Base-by-base conservation (phyloP, 2,329 filamentous ascomycete species). In the Alternaria conjuncta region DNA sequence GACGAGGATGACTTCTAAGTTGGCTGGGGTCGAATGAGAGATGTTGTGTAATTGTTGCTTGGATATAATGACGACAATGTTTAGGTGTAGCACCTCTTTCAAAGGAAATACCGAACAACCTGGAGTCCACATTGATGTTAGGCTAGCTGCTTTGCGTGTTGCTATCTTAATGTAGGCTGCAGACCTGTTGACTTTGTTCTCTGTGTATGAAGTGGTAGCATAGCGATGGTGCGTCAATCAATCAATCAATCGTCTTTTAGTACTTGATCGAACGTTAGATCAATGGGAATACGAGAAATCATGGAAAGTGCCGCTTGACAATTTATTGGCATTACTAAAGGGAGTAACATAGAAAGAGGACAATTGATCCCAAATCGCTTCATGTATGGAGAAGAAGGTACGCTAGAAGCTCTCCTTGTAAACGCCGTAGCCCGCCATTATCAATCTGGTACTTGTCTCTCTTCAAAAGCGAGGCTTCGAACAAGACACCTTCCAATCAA, bases 311-410 rank as follows among this genome's bases (percentile, higher is more conserved):
- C 60, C 60, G 44, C 28, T 55, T 21, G 30, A 70, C 68, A 70
- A 67, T 71, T 69, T 69, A 67, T 69, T 68, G 67, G 67, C 66
- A 72, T 74, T 72, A 72, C 66, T 71, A 72, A 73, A 69, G 64
- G 64, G 28, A 68, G 66, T 71, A 71, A 72, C 71, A 71, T 70
- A 71, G 70, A 72, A 74, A 68, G 67, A 68, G 66, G 70, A 65
- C 47, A 70, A 62, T 65, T 46, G 56, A 68, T 69, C 69, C 71
- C 66, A 72, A 71, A 68, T 69, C 64, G 66, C 66, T 70, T 70
- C 57, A 70, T 70, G 67, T 69, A 60, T 69, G 51, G 53, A 57
- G 49, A 60, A 59, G 47, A 60, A 61, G 44, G 55, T 59, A 60
- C 65, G 64, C 66, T 69, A 64, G 61, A 61, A 67, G 66, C 61